Evolutionary conservation across 2,329 filamentous ascomycete species (phyloP).

Genomic region (Alternaria postmessia): DNA sequence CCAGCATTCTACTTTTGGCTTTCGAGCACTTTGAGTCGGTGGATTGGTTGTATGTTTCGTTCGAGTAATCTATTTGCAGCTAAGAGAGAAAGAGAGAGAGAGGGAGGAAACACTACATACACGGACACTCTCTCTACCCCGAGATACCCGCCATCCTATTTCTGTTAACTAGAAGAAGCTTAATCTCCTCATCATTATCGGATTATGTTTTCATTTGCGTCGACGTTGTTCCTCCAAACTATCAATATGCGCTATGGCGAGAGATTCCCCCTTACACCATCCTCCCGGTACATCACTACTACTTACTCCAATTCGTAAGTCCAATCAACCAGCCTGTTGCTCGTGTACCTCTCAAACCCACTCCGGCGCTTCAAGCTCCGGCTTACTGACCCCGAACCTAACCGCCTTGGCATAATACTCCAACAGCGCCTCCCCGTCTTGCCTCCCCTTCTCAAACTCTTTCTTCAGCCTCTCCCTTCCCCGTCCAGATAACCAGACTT

Average conservation of each 20-base stretch:
- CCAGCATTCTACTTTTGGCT: neutral
- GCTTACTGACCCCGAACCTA: conserved; percentile 30
- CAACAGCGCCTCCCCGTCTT: conserved; percentile 26
- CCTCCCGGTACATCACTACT: neutral
- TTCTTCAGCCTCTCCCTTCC: conserved; percentile 23
- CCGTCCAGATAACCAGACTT: conserved; percentile 19
- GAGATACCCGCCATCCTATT: conserved; percentile 3
- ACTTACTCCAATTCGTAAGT: neutral
- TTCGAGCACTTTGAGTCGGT: neutral
- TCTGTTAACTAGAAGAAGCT: neutral
- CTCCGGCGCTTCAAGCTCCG: conserved; percentile 26
- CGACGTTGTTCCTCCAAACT: neutral
- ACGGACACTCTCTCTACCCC: conserved; percentile 2
- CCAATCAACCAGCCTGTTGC: neutral
- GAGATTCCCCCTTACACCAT: neutral
- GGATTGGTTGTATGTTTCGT: neutral
- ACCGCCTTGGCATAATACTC: conserved; percentile 38
- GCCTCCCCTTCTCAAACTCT: conserved; percentile 24
- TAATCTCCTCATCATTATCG: neutral
- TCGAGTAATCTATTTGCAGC: neutral
- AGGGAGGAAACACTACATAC: conserved; percentile 2
- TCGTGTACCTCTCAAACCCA: conserved; percentile 16
- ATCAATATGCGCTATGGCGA: neutral
- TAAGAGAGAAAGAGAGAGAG: neutral
- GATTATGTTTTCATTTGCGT: neutral